phyloP scores from a whole-genome alignment of 805 yeast species.

The Barnettozyma siamensis region DNA sequence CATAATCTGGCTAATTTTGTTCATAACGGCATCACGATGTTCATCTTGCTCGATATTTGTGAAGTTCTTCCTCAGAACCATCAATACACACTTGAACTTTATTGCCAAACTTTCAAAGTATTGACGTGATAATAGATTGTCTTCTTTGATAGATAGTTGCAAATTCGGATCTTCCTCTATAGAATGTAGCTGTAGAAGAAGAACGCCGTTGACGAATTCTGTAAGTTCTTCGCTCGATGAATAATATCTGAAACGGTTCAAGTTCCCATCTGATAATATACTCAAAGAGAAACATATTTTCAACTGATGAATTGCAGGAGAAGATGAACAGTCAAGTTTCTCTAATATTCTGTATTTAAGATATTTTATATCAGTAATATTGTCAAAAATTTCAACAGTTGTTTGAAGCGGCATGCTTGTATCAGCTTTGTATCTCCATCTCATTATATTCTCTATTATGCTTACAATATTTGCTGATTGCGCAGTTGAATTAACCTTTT shows the following conservation, averaged over 20 bases:
- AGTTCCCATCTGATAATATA: neutral
- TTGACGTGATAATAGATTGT: neutral
- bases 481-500: neutral
- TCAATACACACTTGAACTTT: neutral
- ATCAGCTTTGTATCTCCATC: constrained; percentile 7
- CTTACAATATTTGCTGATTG: neutral
- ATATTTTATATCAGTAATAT: neutral
- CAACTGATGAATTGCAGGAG: constrained; percentile 1
- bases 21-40: neutral
- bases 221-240: neutral
- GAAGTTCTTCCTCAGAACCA: neutral
- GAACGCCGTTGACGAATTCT: neutral
- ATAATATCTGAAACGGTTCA: neutral
- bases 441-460: constrained; percentile 1
- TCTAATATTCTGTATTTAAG: constrained; percentile 10
- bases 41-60: neutral
- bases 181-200: neutral
- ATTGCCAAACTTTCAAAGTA: constrained; percentile 3
- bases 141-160: neutral
- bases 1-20: neutral
- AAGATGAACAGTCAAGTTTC: constrained; percentile 1
- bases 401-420: neutral
- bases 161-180: neutral
- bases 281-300: constrained; percentile 1
- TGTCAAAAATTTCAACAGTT: constrained; percentile 6